Conservation (phyloP, 805 yeast genomes). For the Cyberlindnera amylophila region DNA sequence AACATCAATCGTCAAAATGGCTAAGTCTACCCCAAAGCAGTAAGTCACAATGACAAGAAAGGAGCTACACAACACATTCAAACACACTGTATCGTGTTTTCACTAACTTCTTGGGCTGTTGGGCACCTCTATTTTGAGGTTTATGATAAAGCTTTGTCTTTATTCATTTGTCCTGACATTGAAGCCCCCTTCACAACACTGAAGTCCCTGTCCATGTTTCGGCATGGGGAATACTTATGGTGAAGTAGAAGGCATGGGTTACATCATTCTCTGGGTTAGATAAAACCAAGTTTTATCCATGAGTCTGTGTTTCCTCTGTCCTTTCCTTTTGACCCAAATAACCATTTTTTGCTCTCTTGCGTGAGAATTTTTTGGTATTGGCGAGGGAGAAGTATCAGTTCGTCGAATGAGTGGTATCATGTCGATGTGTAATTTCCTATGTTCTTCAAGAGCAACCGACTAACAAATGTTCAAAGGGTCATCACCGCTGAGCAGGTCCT, state of each 20-base stretch:
- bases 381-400: slow-evolving; percentile 20
- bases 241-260: slow-evolving; percentile 29
- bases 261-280: slow-evolving; percentile 8
- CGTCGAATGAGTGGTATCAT: slow-evolving; percentile 31
- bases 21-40: slow-evolving; percentile 31
- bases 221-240: slow-evolving; percentile 8
- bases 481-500: slow-evolving; percentile 38
- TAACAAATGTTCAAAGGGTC: slow-evolving; percentile 22
- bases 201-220: slow-evolving; percentile 7
- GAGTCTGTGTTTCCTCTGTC: slow-evolving; percentile 28
- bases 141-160: slow-evolving; percentile 22
- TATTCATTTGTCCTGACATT: slow-evolving; percentile 16
- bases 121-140: background rate
- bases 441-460: slow-evolving; percentile 3
- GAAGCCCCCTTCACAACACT: slow-evolving; percentile 5
- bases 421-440: slow-evolving; percentile 23
- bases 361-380: background rate
- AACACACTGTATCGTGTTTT: background rate
- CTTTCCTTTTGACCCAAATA: slow-evolving; percentile 23
- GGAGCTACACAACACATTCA: background rate
- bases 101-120: slow-evolving; percentile 7
- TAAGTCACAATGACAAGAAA: slow-evolving; percentile 14
- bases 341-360: background rate
- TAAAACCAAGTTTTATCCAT: slow-evolving; percentile 1
- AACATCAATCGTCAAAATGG: slow-evolving; percentile 18